phyloP scores from a whole-genome alignment of 805 yeast species.

The Priceomyces fermenticarens region DNA sequence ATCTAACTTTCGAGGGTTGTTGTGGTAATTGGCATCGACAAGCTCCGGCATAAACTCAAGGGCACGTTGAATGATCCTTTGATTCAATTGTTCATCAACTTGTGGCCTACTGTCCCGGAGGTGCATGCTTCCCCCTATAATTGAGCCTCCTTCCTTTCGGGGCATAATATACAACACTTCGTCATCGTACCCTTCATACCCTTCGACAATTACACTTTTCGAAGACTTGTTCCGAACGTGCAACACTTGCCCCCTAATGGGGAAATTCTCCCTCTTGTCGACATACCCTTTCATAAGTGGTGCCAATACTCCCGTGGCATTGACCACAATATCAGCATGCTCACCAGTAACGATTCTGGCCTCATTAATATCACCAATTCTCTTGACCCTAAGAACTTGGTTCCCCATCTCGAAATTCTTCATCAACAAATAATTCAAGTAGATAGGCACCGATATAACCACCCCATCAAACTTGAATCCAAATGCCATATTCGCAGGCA shows the following conservation, averaged over 20 bases:
- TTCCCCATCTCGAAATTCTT: conserved; percentile 48
- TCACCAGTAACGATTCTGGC: conserved; percentile 38
- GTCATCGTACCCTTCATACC: conserved; percentile 26
- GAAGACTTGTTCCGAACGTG: conserved; percentile 44
- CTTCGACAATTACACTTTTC: conserved; percentile 29
- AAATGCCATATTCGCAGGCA: conserved; percentile 37
- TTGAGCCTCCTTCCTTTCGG: conserved; percentile 70
- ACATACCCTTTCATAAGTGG: conserved; percentile 42
- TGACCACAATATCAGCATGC: conserved; percentile 51
- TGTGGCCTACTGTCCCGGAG: conserved; percentile 12
- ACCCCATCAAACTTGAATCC: conserved; percentile 54
- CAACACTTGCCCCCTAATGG: conserved; percentile 61
- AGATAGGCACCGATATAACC: conserved; percentile 57
- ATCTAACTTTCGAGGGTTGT: conserved; percentile 27
- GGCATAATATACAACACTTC: conserved; percentile 64
- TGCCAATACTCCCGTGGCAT: conserved; percentile 56
- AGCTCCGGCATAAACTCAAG: conserved; percentile 37
- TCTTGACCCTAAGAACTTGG: conserved; percentile 36
- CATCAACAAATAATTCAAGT: conserved; percentile 50
- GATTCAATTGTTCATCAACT: conserved; percentile 42
- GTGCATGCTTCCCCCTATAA: conserved; percentile 55
- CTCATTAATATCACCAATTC: conserved; percentile 44
- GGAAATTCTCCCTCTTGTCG: conserved; percentile 39
- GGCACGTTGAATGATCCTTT: conserved; percentile 48
- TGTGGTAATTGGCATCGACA: conserved; percentile 21